These are phyloP conservation scores for Russula brevipes DNA, from an alignment of 768 basidiomycete genomes.

Conservation along the genomic window DNA sequence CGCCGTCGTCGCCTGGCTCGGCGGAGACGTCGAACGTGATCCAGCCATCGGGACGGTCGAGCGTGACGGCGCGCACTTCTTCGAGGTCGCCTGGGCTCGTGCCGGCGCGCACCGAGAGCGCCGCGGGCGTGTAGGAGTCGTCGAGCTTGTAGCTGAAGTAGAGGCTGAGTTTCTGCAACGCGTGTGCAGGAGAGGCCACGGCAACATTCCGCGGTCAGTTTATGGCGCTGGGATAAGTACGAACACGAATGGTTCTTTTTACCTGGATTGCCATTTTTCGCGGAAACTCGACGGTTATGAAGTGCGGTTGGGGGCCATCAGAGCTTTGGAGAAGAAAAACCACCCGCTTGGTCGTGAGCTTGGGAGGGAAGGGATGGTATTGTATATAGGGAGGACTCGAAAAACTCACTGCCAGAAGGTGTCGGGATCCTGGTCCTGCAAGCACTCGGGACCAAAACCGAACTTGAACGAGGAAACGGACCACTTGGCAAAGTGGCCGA, in stretches of 20 bases:
- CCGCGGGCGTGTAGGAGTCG: constrained; percentile 96
- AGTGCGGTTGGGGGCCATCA: constrained; percentile 96
- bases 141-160: constrained; percentile 76
- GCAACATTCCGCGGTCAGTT: too few relatives aligned
- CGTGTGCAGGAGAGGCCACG: background rate
- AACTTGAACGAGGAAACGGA: constrained; percentile 96
- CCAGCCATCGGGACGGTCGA: constrained; percentile 95
- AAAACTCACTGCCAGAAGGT: constrained; percentile 94
- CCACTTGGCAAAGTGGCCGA: constrained; percentile 89
- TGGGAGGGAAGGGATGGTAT: too few relatives aligned
- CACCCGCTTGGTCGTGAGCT: background rate
- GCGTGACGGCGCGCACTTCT: constrained; percentile 77
- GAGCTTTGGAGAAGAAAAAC: constrained; percentile 42
- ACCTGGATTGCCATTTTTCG: constrained; percentile 87
- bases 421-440: constrained; percentile 80
- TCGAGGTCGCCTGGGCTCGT: constrained; percentile 89
- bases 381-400: background rate
- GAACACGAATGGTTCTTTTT: too few relatives aligned
- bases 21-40: constrained; percentile 79
- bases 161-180: constrained; percentile 74
- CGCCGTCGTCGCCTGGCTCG: constrained; percentile 72
- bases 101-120: constrained; percentile 85
- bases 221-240: too few relatives aligned
- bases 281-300: constrained; percentile 90
- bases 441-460: constrained; percentile 90